Conservation (phyloP, 1,139 yeast species). For the Suhomyces atakaporum region DNA sequence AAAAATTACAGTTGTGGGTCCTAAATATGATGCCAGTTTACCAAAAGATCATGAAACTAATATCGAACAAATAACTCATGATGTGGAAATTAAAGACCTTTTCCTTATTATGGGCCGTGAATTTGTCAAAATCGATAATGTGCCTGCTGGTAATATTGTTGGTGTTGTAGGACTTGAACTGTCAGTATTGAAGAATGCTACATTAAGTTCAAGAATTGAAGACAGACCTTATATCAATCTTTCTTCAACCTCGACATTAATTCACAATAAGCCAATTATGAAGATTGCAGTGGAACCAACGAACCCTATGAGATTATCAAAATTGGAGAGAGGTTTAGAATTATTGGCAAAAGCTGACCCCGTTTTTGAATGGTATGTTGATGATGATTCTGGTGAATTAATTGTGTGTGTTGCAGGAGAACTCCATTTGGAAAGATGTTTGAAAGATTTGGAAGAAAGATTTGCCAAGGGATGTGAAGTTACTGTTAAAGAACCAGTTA, state of each 20-base stretch:
- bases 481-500: constrained; percentile 85
- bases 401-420: constrained; percentile 96
- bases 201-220: constrained; percentile 54
- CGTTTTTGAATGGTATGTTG: constrained; percentile 81
- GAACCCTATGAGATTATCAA: constrained; percentile 76
- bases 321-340: constrained; percentile 75
- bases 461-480: constrained; percentile 88
- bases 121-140: constrained; percentile 69
- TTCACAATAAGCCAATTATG: constrained; percentile 78
- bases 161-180: constrained; percentile 93
- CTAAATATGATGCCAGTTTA: constrained; percentile 75
- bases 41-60: constrained; percentile 52
- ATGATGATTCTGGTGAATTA: constrained; percentile 84
- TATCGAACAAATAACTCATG: constrained; percentile 47
- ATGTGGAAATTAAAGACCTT: constrained; percentile 60
- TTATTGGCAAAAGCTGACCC: constrained; percentile 88
- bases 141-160: constrained; percentile 94
- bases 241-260: constrained; percentile 58
- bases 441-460: constrained; percentile 84
- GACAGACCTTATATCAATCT: constrained; percentile 67
- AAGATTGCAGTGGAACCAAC: constrained; percentile 93
- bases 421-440: constrained; percentile 85
- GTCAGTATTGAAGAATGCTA: constrained; percentile 81
- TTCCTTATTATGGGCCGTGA: constrained; percentile 93
- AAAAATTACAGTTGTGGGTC: constrained; percentile 73